Base-by-base conservation (phyloP, 1,284 basidiomycete genomes). In the Bothia castanella region DNA sequence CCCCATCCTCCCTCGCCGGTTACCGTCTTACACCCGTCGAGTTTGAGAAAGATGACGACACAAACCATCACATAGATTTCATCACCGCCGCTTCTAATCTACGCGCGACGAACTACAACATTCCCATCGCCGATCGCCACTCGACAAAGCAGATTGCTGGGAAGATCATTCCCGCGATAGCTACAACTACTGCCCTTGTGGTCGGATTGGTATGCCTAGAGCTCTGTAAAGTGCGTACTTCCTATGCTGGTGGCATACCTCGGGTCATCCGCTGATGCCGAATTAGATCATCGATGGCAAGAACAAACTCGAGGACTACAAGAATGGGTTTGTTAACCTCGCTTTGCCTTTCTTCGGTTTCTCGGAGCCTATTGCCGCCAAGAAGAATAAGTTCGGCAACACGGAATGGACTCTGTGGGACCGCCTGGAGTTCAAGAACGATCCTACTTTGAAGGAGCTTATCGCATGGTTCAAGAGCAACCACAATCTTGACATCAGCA, bases 1-100 rank as follows among this genome's bases (percentile, higher is more conserved):
- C 87, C 17, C 92, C 93, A 3, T 89, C 92, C 5, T 91, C 92
- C 17, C 74, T 99, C 41, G 93, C 91, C 34, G 97, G 97, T 29
- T 98, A 96, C 75, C 89, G 96, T 53, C 79, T 99, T 51, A 89
- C 80, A 52, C 92, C 97, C 5, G 93, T 96, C 49, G 95, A 98
- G 66, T 99, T 99, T 64, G 97, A 99, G 77, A 99, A 99, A 76
- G 97, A 99, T 69, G 96, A 99, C 65, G 97, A 99, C 69, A 84
- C 85, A 37, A 99, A 99, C 73, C 84, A 92, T 73, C 97, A 99
- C 73, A 98, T 99, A 67, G 97, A 97, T 74, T 99, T 99, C 71
- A 97, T 99, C 73, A 97, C 95, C 32, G 91, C 97, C 7, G 91
- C 97, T 4, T 97, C 96, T 45, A 99, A 99, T 75, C 79, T 99